These are phyloP conservation scores for Recurvomyces mirabilis DNA, from an alignment of 495 filamentous ascomycete species.

Conservation along the genomic window DNA sequence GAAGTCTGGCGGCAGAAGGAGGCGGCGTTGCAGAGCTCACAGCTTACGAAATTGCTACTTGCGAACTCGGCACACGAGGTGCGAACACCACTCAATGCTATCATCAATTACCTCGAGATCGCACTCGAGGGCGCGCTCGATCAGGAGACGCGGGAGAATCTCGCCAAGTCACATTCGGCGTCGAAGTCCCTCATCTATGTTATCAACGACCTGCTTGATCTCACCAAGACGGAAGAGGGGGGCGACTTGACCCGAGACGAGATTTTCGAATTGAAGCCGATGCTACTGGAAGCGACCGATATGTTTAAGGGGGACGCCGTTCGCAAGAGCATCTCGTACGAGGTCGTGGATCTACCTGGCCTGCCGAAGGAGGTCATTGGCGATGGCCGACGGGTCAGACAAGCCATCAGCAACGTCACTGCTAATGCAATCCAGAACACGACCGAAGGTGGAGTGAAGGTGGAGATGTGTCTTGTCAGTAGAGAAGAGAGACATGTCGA, in stretches of 20 bases:
- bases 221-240: slow-evolving; percentile 83
- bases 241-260: slow-evolving; percentile 72
- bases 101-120: slow-evolving; percentile 94
- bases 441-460: slow-evolving; percentile 50
- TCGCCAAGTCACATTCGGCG: slow-evolving; percentile 82
- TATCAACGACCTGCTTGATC: slow-evolving; percentile 87
- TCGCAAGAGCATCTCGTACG: slow-evolving; percentile 61
- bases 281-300: slow-evolving; percentile 64
- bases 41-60: slow-evolving; percentile 67
- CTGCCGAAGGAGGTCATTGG: slow-evolving; percentile 64
- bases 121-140: slow-evolving; percentile 78
- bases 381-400: slow-evolving; percentile 66
- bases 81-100: slow-evolving; percentile 85
- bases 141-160: slow-evolving; percentile 73
- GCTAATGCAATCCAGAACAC: slow-evolving; percentile 86
- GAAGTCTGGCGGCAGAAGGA: slow-evolving; percentile 93
- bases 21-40: slow-evolving; percentile 67
- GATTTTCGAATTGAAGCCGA: slow-evolving; percentile 58
- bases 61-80: slow-evolving; percentile 95
- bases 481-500: slow-evolving; percentile 36
- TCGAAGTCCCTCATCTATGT: slow-evolving; percentile 93
- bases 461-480: slow-evolving; percentile 51
- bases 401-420: slow-evolving; percentile 69
- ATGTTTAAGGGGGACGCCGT: slow-evolving; percentile 63
- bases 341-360: slow-evolving; percentile 54